Base-by-base conservation (phyloP, 371 early-diverging fungal genomes). In the Fennellomyces sp. region DNA sequence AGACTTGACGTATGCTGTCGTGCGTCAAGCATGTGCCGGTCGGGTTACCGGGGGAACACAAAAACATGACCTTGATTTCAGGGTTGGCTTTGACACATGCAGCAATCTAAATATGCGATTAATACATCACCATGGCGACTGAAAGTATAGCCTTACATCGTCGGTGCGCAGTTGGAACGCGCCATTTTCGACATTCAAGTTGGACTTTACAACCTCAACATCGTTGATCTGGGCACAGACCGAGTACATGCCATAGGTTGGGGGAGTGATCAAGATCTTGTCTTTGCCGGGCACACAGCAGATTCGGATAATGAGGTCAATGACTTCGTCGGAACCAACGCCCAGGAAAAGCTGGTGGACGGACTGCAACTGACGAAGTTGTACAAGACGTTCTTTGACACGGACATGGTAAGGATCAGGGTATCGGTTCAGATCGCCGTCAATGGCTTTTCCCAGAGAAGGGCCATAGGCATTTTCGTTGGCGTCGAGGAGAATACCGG, bases 201-300 rank as follows among this genome's bases (percentile, higher is more conserved):
- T 86, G 23, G 93, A 92, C 63, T 91, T 90, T 52, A 93, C 90
- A 30, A 97, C 89, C 50, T 70, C 79, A 0, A 96, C 94, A 72
- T 98, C 98, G 71, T 99, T 97, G 72, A 95, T 89, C 65, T 92
- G 88, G 38, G 97, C 97, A 55, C 85, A 89, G 15, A 96, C 96
- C 15, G 85, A 81, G 81, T 99, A 99, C 99, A 99, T 99, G 65
- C 99, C 99, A 70, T 99, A 99, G 27, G 97, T 97, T 2, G 99
- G 98, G 56, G 97, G 97, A 7, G 92, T 92, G 53, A 97, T 91
- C 53, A 99, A 78, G 63, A 97, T 87, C 73, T 92, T 90, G 69
- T 99, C 97, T 61, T 84, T 83, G 39, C 87, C 92, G 11, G 99
- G 99, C 17, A 83, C 79, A 75, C 98, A 97, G 39, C 92, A 92